These are phyloP conservation scores for Lyophyllum semitale DNA, from an alignment of 768 basidiomycete species.

Conservation along the genomic window DNA sequence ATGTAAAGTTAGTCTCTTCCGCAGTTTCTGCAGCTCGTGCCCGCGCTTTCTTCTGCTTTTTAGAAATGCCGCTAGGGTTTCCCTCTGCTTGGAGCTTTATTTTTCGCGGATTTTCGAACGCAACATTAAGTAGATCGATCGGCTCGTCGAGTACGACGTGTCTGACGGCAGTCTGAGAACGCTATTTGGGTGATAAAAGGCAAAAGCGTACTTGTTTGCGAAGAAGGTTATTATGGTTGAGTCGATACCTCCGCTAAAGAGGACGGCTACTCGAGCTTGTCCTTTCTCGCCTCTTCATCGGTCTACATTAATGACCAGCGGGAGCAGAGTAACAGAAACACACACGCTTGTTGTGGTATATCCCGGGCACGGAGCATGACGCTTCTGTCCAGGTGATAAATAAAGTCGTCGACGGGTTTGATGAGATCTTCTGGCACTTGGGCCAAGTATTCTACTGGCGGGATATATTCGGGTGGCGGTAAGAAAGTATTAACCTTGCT, in stretches of 20 bases:
- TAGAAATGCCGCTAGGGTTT: conserved; percentile 45
- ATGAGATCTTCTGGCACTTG: conserved; percentile 44
- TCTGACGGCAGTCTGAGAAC: conserved; percentile 37
- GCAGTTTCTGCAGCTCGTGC: conserved; percentile 15
- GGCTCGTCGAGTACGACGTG: conserved; percentile 76
- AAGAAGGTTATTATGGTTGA: conserved; percentile 83
- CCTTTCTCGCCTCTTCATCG: conserved; percentile 25
- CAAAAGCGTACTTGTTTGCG: conserved; percentile 61
- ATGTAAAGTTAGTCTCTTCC: conserved; percentile 16
- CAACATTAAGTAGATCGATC: conserved; percentile 91
- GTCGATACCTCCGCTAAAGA: conserved; percentile 97
- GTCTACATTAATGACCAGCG: neutral
- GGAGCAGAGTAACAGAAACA: conserved; percentile 5
- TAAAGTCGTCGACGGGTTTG: conserved; percentile 49
- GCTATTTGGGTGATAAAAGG: neutral
- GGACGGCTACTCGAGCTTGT: conserved; percentile 69
- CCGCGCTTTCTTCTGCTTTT: conserved; percentile 40
- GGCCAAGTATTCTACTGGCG: conserved; percentile 36
- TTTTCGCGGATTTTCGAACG: conserved; percentile 94
- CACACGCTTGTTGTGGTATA: conserved; percentile 56
- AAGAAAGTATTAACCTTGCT: conserved; percentile 47
- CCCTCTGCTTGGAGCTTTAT: conserved; percentile 49
- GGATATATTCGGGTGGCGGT: conserved; percentile 49
- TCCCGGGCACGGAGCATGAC: conserved; percentile 68
- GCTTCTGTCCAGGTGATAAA: conserved; percentile 60